Evolutionary conservation across 192 early-diverging fungal species (phyloP).

Genomic region (Dimargaris cristalligena): DNA sequence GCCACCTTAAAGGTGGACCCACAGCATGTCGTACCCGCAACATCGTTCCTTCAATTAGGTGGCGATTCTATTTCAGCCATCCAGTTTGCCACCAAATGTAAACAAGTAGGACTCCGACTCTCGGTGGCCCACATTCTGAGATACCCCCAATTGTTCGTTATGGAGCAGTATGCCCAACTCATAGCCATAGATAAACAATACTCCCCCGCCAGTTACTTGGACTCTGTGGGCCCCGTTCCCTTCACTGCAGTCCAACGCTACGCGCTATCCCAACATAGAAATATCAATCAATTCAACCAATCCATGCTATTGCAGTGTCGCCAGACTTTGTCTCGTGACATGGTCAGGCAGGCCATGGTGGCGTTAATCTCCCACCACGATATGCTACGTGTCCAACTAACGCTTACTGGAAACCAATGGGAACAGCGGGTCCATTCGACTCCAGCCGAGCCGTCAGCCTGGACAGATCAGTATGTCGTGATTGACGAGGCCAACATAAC

Average conservation of each 20-base stretch:
- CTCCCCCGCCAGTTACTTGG: too few relatives aligned
- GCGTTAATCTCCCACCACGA: conserved; percentile 2
- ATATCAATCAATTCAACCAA: background rate
- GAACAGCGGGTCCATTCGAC: background rate
- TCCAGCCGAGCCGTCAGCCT: too few relatives aligned
- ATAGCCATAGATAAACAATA: background rate
- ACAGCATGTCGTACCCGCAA: background rate
- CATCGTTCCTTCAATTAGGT: background rate
- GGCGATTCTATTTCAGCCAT: background rate
- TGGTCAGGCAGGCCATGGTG: background rate
- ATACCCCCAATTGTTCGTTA: conserved; percentile 1
- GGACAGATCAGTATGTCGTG: background rate
- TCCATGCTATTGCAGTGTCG: background rate
- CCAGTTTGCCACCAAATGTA: background rate
- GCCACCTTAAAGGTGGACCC: background rate
- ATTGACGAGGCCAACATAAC: background rate
- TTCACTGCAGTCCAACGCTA: conserved; percentile 7
- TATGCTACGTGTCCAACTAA: background rate
- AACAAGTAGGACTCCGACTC: background rate
- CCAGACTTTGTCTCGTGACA: background rate
- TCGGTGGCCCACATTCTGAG: conserved; percentile 9
- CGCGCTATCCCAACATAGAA: background rate
- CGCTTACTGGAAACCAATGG: background rate
- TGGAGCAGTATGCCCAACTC: background rate
- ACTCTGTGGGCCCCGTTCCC: background rate